Conservation (phyloP, 345 rosid genomes). For the Conringia planisiliqua region DNA sequence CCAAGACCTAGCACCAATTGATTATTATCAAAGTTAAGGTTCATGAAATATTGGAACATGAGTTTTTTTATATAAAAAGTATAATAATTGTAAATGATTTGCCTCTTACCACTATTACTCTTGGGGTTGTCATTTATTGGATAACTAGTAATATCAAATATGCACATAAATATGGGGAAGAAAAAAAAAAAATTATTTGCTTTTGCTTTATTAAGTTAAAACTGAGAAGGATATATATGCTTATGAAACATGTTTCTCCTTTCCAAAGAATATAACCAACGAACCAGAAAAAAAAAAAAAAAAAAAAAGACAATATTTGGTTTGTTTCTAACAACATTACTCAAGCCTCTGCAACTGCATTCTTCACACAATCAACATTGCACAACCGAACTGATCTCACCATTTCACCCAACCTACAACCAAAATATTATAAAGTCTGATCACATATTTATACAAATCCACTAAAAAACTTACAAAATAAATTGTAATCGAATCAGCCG, state of each 20-base stretch:
- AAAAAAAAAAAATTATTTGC: background rate
- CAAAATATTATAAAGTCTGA: background rate
- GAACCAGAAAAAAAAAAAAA: background rate
- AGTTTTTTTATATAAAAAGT: too few species aligned
- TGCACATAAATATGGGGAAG: background rate
- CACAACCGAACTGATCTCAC: constrained; percentile 80
- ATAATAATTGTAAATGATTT: too few species aligned
- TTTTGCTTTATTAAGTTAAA: background rate
- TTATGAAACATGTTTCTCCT: background rate
- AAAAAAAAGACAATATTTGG: background rate
- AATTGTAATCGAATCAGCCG: background rate
- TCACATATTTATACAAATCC: background rate
- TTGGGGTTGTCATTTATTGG: background rate
- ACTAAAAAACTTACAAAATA: background rate
- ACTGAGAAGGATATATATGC: background rate
- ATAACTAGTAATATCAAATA: background rate
- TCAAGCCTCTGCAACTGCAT: constrained; percentile 45
- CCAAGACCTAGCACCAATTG: too few species aligned
- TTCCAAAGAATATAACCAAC: background rate
- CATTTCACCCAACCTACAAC: constrained; percentile 68
- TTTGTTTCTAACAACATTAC: background rate
- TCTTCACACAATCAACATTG: constrained; percentile 71
- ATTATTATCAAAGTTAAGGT: too few species aligned
- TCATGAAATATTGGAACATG: too few species aligned
- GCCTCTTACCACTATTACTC: background rate